Conservation (phyloP, 1,284 basidiomycete species). For the Leccinum proliferum region DNA sequence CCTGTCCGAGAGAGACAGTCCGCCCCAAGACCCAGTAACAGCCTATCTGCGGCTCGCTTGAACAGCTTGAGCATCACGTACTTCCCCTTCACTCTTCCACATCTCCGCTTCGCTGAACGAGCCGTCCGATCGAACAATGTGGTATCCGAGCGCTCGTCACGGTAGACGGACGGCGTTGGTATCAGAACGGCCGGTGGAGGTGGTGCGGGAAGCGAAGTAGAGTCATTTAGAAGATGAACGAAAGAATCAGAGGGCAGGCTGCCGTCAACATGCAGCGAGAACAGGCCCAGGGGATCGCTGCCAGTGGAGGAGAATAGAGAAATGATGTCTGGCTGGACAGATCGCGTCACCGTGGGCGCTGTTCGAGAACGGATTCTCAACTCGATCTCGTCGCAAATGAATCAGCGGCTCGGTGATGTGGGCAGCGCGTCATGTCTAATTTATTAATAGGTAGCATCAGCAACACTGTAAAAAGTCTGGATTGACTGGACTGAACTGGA, state of each 20-base stretch:
- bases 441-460: background rate
- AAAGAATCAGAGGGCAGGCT: conserved; percentile 58
- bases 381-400: conserved; percentile 18
- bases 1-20: too few relatives aligned
- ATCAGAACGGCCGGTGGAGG: conserved; percentile 42
- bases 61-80: too few relatives aligned
- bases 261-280: conserved; percentile 45
- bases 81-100: too few relatives aligned
- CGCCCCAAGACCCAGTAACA: too few relatives aligned
- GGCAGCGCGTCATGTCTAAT: conserved; percentile 7
- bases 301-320: conserved; percentile 79
- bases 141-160: conserved; percentile 20
- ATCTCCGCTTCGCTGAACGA: too few relatives aligned
- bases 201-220: conserved; percentile 47
- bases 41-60: too few relatives aligned
- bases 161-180: conserved; percentile 28
- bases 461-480: too few relatives aligned
- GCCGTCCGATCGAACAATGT: too few relatives aligned
- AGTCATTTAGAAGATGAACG: conserved; percentile 61
- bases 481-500: too few relatives aligned
- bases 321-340: conserved; percentile 60
- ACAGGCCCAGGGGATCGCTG: conserved; percentile 58
- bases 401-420: conserved; percentile 1
- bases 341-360: conserved; percentile 18
- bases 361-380: conserved; percentile 15